Base-by-base conservation (phyloP, 345 rosid genomes). In the Pistacia atlantica region DNA sequence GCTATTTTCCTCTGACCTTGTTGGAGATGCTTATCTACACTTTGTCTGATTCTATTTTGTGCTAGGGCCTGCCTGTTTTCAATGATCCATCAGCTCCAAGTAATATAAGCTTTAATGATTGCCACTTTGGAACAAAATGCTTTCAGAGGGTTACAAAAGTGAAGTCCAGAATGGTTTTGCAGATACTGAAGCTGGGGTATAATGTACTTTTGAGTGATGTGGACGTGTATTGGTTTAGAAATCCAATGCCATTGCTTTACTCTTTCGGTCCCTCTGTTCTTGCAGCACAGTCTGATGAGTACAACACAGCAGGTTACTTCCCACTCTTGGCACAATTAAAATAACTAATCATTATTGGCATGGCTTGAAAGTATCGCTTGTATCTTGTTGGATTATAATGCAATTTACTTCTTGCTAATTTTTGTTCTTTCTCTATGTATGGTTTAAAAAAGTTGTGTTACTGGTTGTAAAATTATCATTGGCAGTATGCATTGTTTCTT, bases 41-140 rank as follows among this genome's bases (percentile, higher is more conserved):
- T 25, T 25, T 55, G 59, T 71, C 49, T 42, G 37, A 57, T 68
- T 74, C 59, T 78, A 61, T 68, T 76, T 81, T 62, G 54, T 65
- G 38, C 59, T 54, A 92, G 98, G 99, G 97, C 75, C 83, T 96
- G 25, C 94, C 99, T 45, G 98, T 92, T 79, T 92, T 96, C 86
- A 20, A 54, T 73, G 95, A 93, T 89, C 87, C 91, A 74, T 88
- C 89, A 64, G 90, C 90, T 3, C 94, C 94, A 10, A 83, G 82
- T 72, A 90, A 91, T 74, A 88, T 92, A 33, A 96, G 99, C 89
- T 92, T 90, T 70, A 80, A 96, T 71, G 94, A 92, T 65, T 93
- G 99, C 78, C 97, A 96, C 81, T 96, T 91, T 58, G 99, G 99
- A 75, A 93, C 97, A 60, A 75, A 88, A 77, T 96, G 98, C 89